Evolutionary conservation across 148 eudicot genomes (phyloP).

Genomic region (Talinum fruticosum): DNA sequence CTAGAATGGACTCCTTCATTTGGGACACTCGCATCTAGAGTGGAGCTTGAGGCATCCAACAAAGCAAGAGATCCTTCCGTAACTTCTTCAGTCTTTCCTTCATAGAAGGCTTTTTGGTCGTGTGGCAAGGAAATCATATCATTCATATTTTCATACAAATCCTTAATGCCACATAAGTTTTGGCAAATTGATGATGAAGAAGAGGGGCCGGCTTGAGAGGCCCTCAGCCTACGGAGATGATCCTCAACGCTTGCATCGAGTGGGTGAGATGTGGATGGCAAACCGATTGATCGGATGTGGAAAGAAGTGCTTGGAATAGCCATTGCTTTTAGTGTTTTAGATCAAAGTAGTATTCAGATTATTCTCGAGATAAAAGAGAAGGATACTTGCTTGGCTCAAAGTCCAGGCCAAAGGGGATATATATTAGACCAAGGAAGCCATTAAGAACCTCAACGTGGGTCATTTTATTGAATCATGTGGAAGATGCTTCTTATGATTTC

Average conservation of each 20-base stretch:
- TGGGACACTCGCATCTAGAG: slow-evolving; percentile 4
- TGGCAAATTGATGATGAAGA: neutral
- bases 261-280: slow-evolving; percentile 14
- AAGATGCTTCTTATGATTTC: neutral
- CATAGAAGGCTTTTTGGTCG: neutral
- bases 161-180: slow-evolving; percentile 5
- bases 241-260: slow-evolving; percentile 15
- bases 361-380: neutral
- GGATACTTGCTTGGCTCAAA: neutral
- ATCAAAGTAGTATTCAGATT: neutral
- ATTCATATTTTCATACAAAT: slow-evolving; percentile 11
- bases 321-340: neutral
- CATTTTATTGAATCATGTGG: neutral
- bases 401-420: neutral
- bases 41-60: slow-evolving; percentile 14
- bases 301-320: neutral
- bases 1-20: slow-evolving; percentile 6
- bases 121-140: slow-evolving; percentile 4
- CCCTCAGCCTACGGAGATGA: neutral
- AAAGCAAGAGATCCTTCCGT: slow-evolving; percentile 16
- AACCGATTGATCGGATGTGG: slow-evolving; percentile 6
- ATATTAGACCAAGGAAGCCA: neutral
- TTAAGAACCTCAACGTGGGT: neutral
- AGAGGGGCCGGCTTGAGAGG: neutral
- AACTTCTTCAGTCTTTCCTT: neutral